Evolutionary conservation across 495 filamentous ascomycete genomes (phyloP), one percentile per base, ranked within the genome.

Genomic region (Aspergillus conjunctus): DNA sequence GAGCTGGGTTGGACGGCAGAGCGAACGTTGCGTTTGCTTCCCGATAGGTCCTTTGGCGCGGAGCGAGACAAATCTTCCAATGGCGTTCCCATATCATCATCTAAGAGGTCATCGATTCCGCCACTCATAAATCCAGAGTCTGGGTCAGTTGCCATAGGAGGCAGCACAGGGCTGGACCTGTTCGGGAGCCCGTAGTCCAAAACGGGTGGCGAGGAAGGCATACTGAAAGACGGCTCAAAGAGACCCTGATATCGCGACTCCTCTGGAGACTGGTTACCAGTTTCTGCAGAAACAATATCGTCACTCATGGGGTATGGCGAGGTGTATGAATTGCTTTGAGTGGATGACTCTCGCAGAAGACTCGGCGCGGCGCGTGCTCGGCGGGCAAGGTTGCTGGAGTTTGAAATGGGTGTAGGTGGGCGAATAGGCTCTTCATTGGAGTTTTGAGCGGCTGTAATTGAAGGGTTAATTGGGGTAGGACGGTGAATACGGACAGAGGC

Each of bases 41-140:
- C 59, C 68, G 74, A 51, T 70, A 74, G 53, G 72, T 78, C 54
- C 67, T 78, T 77, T 32, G 68, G 63, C 18, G 63, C 56, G 32
- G 65, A 57, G 58, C 71, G 69, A 65, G 72, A 54, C 56, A 58
- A 57, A 57, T 76, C 63, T 41, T 76, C 66, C 46, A 73, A 61
- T 41, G 78, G 65, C 26, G 77, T 73, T 41, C 74, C 70, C 15
- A 81, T 74, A 15, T 84, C 82, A 37, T 83, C 79, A 53, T 82
- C 76, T 34, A 84, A 65, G 15, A 79, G 68, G 10, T 91, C 85
- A 18, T 90, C 86, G 14, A 90, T 68, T 0, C 82, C 81, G 7
- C 85, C 88, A 71, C 88, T 92, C 88, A 92, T 90, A 66, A 91
- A 92, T 0, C 89, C 89, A 10, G 89, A 92, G 69, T 95, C 91